phyloP scores from a whole-genome alignment of 2,329 filamentous ascomycete species.

The Stachybotrys elegans region DNA sequence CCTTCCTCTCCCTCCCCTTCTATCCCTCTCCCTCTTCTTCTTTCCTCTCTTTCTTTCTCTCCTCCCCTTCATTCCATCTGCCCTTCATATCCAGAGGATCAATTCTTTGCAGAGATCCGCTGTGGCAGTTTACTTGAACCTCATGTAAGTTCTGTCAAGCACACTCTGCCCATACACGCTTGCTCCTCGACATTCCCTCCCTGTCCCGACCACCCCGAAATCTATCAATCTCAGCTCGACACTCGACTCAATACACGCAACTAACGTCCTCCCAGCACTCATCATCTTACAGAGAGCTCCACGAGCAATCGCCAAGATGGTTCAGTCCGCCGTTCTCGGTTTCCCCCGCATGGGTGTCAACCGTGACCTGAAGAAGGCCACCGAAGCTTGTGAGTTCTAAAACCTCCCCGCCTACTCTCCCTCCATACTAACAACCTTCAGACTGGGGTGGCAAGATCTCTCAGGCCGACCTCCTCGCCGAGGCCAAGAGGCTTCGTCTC shows the following conservation, averaged over 20 bases:
- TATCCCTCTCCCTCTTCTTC: constrained; percentile 14
- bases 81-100: constrained; percentile 19
- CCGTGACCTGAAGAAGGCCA: constrained; percentile 99
- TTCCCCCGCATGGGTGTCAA: constrained; percentile 98
- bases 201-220: too few species aligned
- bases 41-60: constrained; percentile 12
- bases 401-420: constrained; percentile 4
- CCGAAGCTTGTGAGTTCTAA: constrained; percentile 71
- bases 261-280: not conserved
- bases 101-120: constrained; percentile 5
- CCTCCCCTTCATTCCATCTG: constrained; percentile 15
- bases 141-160: constrained; percentile 15
- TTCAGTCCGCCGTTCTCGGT: constrained; percentile 77
- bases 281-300: constrained; percentile 8
- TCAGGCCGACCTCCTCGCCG: constrained; percentile 80
- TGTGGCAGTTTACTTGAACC: constrained; percentile 18
- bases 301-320: constrained; percentile 45
- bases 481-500: constrained; percentile 94
- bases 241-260: not conserved
- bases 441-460: constrained; percentile 92
- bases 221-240: not conserved
- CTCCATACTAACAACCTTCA: constrained; percentile 21
- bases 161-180: not conserved
- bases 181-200: not conserved
- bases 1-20: constrained; percentile 13